phyloP scores from a whole-genome alignment of 768 basidiomycete genomes.

The Russula brevipes region DNA sequence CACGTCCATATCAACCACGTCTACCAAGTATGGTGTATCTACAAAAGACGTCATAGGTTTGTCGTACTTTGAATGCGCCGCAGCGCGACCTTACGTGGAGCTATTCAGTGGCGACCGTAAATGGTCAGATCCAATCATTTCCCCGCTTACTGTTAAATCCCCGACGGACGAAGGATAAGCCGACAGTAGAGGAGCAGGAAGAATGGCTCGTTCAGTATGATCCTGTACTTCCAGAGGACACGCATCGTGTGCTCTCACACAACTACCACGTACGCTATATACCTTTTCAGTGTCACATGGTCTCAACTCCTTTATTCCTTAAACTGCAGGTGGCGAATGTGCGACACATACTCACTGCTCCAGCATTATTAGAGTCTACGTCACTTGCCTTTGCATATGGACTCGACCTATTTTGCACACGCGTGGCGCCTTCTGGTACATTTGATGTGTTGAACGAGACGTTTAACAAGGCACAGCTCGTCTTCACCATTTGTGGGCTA shows the following conservation, averaged over 20 bases:
- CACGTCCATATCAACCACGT: slow-evolving; percentile 65
- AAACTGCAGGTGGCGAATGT: slow-evolving; percentile 58
- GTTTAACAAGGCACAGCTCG: slow-evolving; percentile 91
- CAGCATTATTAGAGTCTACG: slow-evolving; percentile 87
- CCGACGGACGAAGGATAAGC: slow-evolving; percentile 71
- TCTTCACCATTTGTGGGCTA: slow-evolving; percentile 73
- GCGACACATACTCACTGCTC: slow-evolving; percentile 67
- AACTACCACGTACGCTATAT: slow-evolving; percentile 42
- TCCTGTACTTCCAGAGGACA: slow-evolving; percentile 67
- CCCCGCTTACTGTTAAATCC: slow-evolving; percentile 75
- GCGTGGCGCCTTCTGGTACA: slow-evolving; percentile 79
- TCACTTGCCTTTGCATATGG: slow-evolving; percentile 84
- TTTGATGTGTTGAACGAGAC: slow-evolving; percentile 89
- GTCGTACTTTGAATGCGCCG: slow-evolving; percentile 27
- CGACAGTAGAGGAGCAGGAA: slow-evolving; percentile 72
- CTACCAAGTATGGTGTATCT: slow-evolving; percentile 84
- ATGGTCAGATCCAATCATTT: slow-evolving; percentile 68
- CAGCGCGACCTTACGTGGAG: not conserved
- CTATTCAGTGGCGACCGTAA: slow-evolving; percentile 65
- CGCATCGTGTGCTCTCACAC: slow-evolving; percentile 52
- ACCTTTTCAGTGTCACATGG: not conserved
- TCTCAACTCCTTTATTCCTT: not conserved
- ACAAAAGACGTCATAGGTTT: slow-evolving; percentile 83
- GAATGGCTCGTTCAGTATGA: slow-evolving; percentile 87
- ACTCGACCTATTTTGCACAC: slow-evolving; percentile 83